These are phyloP conservation scores for Tolypocladium endophyticum DNA, from an alignment of 2,329 filamentous ascomycete genomes.

Conservation along the genomic window DNA sequence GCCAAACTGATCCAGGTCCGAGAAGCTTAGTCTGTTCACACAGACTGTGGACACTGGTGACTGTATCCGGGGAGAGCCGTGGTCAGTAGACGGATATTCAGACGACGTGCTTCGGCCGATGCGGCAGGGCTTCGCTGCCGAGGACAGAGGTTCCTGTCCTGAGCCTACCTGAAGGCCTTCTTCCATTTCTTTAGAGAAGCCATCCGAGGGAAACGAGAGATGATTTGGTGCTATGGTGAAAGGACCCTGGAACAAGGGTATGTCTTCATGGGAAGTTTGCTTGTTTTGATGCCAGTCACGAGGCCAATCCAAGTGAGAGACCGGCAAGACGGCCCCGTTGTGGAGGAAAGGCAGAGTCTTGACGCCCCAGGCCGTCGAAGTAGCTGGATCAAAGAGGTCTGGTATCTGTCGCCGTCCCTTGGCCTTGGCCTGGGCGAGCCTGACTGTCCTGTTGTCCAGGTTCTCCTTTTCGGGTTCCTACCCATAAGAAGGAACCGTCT, in stretches of 20 bases:
- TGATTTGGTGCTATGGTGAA: not conserved
- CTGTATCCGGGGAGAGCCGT: constrained; percentile 10
- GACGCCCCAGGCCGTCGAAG: constrained; percentile 5
- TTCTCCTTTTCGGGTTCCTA: not conserved
- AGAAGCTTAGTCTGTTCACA: constrained; percentile 13
- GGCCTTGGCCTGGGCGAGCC: not conserved
- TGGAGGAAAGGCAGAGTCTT: constrained; percentile 6
- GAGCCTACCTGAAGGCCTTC: constrained; percentile 5
- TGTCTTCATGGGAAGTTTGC: not conserved
- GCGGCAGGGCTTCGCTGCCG: not conserved
- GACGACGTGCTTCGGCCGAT: constrained; percentile 18
- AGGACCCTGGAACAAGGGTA: not conserved
- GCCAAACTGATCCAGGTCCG: constrained; percentile 18
- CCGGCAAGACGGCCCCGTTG: not conserved
- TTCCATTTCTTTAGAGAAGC: constrained; percentile 9
- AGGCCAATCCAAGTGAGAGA: not conserved
- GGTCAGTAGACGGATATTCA: constrained; percentile 15
- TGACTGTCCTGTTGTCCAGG: not conserved
- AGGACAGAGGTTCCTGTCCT: not conserved
- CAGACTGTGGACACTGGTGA: constrained; percentile 16
- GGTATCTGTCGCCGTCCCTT: not conserved
- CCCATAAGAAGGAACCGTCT: not conserved
- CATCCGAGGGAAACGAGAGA: constrained; percentile 2
- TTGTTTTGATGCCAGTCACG: not conserved
- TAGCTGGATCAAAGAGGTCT: not conserved